Evolutionary conservation across 2,329 filamentous ascomycete species (phyloP).

Genomic region (Dothistroma pini): DNA sequence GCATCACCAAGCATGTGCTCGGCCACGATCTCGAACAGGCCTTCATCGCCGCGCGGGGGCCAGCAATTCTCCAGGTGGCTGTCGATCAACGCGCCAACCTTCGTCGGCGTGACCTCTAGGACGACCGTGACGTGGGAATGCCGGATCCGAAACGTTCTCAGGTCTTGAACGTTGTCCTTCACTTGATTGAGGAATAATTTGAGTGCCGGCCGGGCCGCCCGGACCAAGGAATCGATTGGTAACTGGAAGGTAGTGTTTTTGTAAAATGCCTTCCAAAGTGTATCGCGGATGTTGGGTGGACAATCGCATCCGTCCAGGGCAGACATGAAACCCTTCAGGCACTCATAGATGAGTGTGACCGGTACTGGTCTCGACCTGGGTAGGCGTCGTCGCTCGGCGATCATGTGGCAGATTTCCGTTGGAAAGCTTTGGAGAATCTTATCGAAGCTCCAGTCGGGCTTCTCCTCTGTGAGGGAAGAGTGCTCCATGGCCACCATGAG

Average conservation of each 20-base stretch:
- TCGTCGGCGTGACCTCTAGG: background rate
- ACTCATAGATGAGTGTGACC: background rate
- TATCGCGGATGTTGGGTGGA: background rate
- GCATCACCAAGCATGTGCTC: background rate
- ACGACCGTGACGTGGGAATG: background rate
- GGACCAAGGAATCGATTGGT: too few species aligned
- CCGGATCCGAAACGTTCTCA: background rate
- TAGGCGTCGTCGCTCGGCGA: background rate
- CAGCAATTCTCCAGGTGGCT: background rate
- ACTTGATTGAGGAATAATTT: background rate
- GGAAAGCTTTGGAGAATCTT: background rate
- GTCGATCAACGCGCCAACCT: background rate
- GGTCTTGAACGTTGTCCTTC: background rate
- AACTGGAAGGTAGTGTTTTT: background rate
- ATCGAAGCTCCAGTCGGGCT: background rate
- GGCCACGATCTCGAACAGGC: background rate
- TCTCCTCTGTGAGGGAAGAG: background rate
- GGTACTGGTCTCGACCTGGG: background rate
- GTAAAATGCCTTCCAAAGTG: background rate
- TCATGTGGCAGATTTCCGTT: background rate
- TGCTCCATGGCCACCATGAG: background rate
- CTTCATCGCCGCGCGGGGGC: background rate
- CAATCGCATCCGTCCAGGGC: background rate
- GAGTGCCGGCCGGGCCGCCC: background rate
- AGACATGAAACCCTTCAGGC: background rate